Percentiles rank a stretch among this genome's conserved stretches.
Conservation (phyloP, 352 stramenopile species). For the Blastocystis sp. region DNA sequence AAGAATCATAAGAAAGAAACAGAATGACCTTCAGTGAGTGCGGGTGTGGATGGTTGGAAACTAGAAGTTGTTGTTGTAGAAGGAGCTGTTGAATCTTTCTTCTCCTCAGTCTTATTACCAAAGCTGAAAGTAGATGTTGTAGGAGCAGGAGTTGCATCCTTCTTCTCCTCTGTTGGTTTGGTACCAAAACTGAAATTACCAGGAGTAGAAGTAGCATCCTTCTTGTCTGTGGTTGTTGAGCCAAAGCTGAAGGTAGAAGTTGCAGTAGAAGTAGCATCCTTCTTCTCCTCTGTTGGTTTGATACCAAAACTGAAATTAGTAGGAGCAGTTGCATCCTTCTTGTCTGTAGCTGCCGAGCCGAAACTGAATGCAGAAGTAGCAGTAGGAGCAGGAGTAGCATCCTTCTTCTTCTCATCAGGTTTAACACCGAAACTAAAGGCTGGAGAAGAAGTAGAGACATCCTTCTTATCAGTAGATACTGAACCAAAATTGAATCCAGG, state of each 20-base stretch:
- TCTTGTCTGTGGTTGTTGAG: not conserved
- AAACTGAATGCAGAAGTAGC: slow-evolving; percentile 6
- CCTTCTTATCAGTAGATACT: not conserved
- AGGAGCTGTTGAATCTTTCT: not conserved
- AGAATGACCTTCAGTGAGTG: not conserved
- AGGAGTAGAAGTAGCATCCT: not conserved
- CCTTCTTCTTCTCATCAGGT: not conserved
- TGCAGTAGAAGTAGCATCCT: not conserved
- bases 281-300: too few species aligned
- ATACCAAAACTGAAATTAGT: not conserved
- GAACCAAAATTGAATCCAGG: not conserved
- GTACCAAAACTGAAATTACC: not conserved
- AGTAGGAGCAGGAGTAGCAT: not conserved
- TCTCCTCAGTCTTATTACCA: not conserved
- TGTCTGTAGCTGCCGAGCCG: not conserved
- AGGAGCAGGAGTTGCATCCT: not conserved
- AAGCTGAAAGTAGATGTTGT: not conserved
- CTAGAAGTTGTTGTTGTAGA: not conserved
- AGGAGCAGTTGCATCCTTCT: not conserved
- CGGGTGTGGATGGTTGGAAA: not conserved
- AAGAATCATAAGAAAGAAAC: not conserved
- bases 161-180: not conserved
- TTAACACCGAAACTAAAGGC: not conserved
- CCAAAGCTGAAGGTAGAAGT: not conserved
- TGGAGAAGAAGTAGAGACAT: not conserved